Conservation (phyloP, 2,329 filamentous ascomycete species). For the Metarhizium guizhouense region DNA sequence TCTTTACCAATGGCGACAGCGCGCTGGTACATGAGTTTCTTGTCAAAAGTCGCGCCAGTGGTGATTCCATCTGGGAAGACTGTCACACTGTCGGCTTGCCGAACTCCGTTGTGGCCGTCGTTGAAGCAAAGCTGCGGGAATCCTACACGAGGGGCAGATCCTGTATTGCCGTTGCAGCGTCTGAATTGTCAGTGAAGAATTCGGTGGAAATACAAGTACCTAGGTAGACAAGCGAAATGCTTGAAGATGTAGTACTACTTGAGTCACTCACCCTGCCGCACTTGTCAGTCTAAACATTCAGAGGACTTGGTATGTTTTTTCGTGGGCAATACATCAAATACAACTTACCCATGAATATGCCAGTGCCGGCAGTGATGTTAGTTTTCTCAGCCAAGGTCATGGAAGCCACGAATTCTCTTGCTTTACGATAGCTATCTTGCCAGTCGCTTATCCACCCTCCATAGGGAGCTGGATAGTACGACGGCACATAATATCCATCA, state of each 20-base stretch:
- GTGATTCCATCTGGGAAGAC: conserved; percentile 76
- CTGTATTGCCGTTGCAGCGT: conserved; percentile 68
- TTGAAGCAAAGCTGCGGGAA: conserved; percentile 66
- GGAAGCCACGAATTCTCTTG: conserved; percentile 55
- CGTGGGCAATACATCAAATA: not conserved
- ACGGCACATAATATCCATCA: conserved; percentile 30
- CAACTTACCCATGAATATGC: conserved; percentile 56
- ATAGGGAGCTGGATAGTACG: conserved; percentile 63
- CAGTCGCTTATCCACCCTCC: conserved; percentile 64
- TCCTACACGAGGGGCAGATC: conserved; percentile 59
- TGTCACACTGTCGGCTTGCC: conserved; percentile 65
- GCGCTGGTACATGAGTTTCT: conserved; percentile 58
- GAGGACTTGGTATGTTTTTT: not conserved
- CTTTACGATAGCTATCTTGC: conserved; percentile 62
- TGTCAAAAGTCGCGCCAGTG: conserved; percentile 65
- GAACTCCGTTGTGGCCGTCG: conserved; percentile 62
- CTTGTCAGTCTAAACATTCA: not conserved
- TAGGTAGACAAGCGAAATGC: not conserved
- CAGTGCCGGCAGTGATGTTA: conserved; percentile 65
- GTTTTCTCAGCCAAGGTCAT: conserved; percentile 79
- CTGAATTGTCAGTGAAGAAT: conserved; percentile 18
- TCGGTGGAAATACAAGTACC: too few species aligned
- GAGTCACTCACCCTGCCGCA: conserved; percentile 3
- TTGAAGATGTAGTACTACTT: not conserved
- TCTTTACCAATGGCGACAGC: conserved; percentile 62